Evolutionary conservation across 2,329 filamentous ascomycete species (phyloP).

Genomic region (Dichotomopilus funicola): DNA sequence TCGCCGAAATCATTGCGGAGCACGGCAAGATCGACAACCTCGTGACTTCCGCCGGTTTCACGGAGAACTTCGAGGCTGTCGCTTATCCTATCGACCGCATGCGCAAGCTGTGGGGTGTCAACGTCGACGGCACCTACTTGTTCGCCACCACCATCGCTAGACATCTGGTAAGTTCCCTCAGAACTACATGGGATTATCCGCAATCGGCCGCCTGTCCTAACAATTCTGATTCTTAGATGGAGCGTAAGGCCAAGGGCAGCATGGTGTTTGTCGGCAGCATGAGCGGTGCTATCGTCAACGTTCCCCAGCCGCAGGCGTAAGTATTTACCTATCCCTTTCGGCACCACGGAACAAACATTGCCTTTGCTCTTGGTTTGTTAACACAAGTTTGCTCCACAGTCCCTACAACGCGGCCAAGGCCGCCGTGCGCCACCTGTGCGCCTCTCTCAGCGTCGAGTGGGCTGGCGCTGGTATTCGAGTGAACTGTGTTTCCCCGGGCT

Average conservation of each 20-base stretch:
- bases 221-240: conserved; percentile 44
- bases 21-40: conserved; percentile 86
- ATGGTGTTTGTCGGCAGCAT: conserved; percentile 96
- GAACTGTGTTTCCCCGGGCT: conserved; percentile 91
- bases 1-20: conserved; percentile 60
- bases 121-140: conserved; percentile 86
- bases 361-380: neutral
- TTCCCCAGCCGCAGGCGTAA: conserved; percentile 82
- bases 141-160: conserved; percentile 80
- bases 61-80: conserved; percentile 89
- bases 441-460: conserved; percentile 91
- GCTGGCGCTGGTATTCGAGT: conserved; percentile 80
- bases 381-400: conserved; percentile 26
- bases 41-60: conserved; percentile 94
- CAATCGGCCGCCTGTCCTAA: too few species aligned
- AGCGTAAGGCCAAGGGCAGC: conserved; percentile 68
- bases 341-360: neutral
- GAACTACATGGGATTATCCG: too few species aligned
- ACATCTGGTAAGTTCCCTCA: conserved; percentile 48
- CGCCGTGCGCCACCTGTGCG: conserved; percentile 79
- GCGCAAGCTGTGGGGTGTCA: conserved; percentile 89
- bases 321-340: conserved; percentile 22
- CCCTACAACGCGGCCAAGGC: conserved; percentile 94
- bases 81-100: conserved; percentile 86
- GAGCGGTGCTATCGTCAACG: conserved; percentile 89